Conservation (phyloP, 2,329 filamentous ascomycete species). For the Neonectria punicea region DNA sequence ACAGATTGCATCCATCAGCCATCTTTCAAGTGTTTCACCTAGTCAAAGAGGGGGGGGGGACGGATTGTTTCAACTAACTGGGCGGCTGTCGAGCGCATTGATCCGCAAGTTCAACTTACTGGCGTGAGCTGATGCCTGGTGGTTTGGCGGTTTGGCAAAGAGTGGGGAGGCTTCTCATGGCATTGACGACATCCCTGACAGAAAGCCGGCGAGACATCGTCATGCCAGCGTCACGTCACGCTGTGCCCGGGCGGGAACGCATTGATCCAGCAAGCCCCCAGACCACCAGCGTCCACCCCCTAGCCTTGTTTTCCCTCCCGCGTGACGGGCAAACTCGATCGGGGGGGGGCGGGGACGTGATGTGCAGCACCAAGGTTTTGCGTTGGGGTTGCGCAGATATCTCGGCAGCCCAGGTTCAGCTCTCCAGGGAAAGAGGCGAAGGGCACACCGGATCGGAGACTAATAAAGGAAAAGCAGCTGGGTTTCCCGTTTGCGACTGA, state of each 20-base stretch:
- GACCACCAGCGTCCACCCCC: not conserved
- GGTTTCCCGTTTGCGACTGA: not conserved
- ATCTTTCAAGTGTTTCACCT: not conserved
- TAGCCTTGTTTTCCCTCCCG: not conserved
- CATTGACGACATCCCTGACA: constrained; percentile 29
- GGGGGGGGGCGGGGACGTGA: not conserved
- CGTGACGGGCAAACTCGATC: constrained; percentile 8
- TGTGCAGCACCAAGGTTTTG: not conserved
- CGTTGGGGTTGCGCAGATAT: not conserved
- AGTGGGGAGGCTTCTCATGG: constrained; percentile 20
- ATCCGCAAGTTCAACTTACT: constrained; percentile 3
- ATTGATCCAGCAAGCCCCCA: constrained; percentile 22
- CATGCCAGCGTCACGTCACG: constrained; percentile 39
- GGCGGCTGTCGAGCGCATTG: constrained; percentile 6
- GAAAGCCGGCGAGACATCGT: constrained; percentile 32
- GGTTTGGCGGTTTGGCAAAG: constrained; percentile 17
- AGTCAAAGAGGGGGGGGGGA: not conserved
- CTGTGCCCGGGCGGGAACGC: constrained; percentile 23
- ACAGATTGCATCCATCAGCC: not conserved
- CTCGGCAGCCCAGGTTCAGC: constrained; percentile 3
- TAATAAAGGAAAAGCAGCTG: constrained; percentile 4
- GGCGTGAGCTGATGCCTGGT: constrained; percentile 3
- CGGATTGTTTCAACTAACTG: not conserved
- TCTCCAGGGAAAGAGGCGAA: constrained; percentile 6
- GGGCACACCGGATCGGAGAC: constrained; percentile 13